These are phyloP conservation scores for Exophiala dermatitidis DNA, from an alignment of 2,329 filamentous ascomycete species.

Conservation along the genomic window DNA sequence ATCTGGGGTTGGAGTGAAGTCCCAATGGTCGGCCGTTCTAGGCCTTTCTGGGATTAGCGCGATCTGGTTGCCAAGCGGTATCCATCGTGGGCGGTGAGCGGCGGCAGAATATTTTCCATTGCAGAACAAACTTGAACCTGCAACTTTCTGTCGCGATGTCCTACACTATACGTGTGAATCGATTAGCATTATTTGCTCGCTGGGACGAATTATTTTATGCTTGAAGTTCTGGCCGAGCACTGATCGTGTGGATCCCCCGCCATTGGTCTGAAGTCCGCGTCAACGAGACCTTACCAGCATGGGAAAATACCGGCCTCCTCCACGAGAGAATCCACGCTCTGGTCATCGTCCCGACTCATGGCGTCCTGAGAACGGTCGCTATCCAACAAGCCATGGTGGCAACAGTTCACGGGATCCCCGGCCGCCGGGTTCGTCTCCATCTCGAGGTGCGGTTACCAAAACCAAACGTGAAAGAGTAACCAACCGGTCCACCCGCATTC, in stretches of 20 bases:
- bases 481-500: conserved; percentile 26
- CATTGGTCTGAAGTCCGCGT: too few species aligned
- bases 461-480: conserved; percentile 21
- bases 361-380: conserved; percentile 5
- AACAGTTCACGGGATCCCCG: neutral
- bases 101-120: conserved; percentile 14
- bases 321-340: neutral
- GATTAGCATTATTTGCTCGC: too few species aligned
- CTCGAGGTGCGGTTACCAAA: conserved; percentile 15
- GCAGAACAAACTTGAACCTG: neutral
- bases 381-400: neutral
- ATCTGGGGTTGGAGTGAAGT: too few species aligned
- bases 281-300: neutral
- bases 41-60: neutral
- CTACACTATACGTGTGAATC: neutral
- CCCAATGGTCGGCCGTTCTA: neutral
- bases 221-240: too few species aligned
- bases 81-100: conserved; percentile 5
- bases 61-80: neutral
- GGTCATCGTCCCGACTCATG: conserved; percentile 1
- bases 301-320: conserved; percentile 1
- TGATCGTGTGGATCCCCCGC: neutral
- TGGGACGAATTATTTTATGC: neutral
- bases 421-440: neutral
- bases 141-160: neutral